Conservation (phyloP, 441 rosid species). For the Adansonia gregorii region DNA sequence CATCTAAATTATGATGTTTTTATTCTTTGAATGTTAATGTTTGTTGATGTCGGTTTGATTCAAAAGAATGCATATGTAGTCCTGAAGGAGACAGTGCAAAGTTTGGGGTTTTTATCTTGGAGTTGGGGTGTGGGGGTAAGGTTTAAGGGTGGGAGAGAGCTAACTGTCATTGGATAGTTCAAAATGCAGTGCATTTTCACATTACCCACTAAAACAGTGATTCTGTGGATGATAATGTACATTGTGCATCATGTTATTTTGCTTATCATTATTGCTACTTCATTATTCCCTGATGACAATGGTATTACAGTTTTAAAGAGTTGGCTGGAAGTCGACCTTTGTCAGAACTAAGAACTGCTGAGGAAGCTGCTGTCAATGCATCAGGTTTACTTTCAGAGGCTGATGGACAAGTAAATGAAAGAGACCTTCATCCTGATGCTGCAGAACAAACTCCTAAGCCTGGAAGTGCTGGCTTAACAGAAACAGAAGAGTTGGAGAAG, state of each 20-base stretch:
- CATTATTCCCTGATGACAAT: slow-evolving; percentile 28
- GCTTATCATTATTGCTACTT: slow-evolving; percentile 24
- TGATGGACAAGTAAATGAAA: slow-evolving; percentile 54
- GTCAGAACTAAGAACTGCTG: slow-evolving; percentile 76
- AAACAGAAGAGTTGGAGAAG: slow-evolving; percentile 93
- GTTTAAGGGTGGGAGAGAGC: background rate
- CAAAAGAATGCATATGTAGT: background rate
- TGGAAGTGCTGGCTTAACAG: slow-evolving; percentile 72
- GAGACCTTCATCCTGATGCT: slow-evolving; percentile 55
- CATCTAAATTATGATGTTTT: background rate
- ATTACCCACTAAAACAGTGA: background rate
- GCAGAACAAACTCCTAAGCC: slow-evolving; percentile 61
- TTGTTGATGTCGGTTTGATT: background rate
- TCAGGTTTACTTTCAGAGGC: slow-evolving; percentile 48
- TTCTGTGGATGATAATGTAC: background rate
- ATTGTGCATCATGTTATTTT: background rate
- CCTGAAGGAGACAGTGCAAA: background rate
- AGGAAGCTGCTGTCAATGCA: slow-evolving; percentile 56
- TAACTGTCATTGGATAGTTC: background rate
- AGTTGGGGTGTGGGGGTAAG: background rate
- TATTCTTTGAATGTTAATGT: background rate
- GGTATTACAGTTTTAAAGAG: slow-evolving; percentile 73
- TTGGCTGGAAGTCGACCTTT: slow-evolving; percentile 76
- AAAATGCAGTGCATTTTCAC: slow-evolving; percentile 3
- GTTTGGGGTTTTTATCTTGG: background rate